A percentile compares a stretch with the other conserved stretches of the same genome.
phyloP scores from a whole-genome alignment of 2,329 filamentous ascomycete genomes.

The Fusarium praegraminearum region DNA sequence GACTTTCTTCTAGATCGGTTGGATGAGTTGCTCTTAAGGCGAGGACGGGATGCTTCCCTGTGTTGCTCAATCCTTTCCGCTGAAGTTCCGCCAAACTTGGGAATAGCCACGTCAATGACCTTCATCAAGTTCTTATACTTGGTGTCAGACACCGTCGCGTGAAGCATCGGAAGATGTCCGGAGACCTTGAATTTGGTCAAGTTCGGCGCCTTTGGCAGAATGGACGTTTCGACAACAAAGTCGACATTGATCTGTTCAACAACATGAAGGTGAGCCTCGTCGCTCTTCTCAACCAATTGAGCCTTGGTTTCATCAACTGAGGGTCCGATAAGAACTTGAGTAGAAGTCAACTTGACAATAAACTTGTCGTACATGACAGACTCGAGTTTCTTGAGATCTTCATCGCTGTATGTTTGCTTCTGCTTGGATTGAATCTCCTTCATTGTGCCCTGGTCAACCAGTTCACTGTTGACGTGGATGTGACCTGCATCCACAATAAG shows the following conservation, averaged over 20 bases:
- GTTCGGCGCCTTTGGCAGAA: slow-evolving; percentile 94
- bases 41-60: slow-evolving; percentile 54
- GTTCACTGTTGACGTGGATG: slow-evolving; percentile 90
- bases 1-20: slow-evolving; percentile 59
- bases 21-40: slow-evolving; percentile 61
- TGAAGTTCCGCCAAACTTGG: slow-evolving; percentile 72
- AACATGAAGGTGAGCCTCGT: slow-evolving; percentile 82
- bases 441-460: slow-evolving; percentile 92
- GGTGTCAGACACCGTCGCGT: slow-evolving; percentile 90
- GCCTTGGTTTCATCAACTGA: slow-evolving; percentile 90
- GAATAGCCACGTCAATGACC: slow-evolving; percentile 93
- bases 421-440: slow-evolving; percentile 93
- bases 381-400: slow-evolving; percentile 89
- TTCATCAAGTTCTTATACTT: slow-evolving; percentile 99
- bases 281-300: slow-evolving; percentile 77
- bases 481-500: slow-evolving; percentile 97
- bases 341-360: slow-evolving; percentile 90
- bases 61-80: slow-evolving; percentile 47
- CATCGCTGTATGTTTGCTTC: slow-evolving; percentile 84
- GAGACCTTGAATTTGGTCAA: slow-evolving; percentile 92
- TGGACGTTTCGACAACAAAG: slow-evolving; percentile 95
- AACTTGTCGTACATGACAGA: slow-evolving; percentile 99
- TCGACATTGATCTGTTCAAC: slow-evolving; percentile 98
- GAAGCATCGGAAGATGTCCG: slow-evolving; percentile 90
- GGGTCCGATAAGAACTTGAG: slow-evolving; percentile 93